Base-by-base conservation (phyloP, 2,329 filamentous ascomycete genomes). In the Neofusicoccum ribis region DNA sequence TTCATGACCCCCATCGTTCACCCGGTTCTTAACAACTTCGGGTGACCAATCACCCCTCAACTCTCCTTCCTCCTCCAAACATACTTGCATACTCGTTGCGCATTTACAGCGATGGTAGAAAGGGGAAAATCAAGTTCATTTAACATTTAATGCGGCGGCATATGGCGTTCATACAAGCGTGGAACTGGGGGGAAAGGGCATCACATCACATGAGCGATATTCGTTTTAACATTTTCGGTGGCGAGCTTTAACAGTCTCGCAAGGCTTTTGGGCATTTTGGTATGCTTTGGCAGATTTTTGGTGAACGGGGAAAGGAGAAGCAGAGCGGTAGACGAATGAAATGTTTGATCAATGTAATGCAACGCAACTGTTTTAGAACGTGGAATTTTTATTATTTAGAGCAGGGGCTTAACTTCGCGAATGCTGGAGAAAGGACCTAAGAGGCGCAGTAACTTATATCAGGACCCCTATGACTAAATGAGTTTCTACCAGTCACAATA, bases 231-330 rank as follows among this genome's bases (percentile, higher is more conserved):
- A 60, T 60, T 8, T 60, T 60, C 43, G 34, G 43, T 36, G 41
- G 56, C 11, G 56, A 49, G 31, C 43, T 60, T 60, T 60, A 60
- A 60, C 56, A 60, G 43, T 39, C 56, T 60, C 56, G 56, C 50
- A 23, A 6, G 14, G 36, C 11, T 51, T 5, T 17, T n/a, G 17
- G 11, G 9, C 37, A 8, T 17, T 44, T 44, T 44, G 37, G 37
- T 3, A 15, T 39, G 11, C 37, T 39, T 31, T 31, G 27, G 27
- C 27, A 31, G 27, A 31, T 31, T 31, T 6, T 31, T 5, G 27
- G 27, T 31, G 27, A 7, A 31, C 6, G 27, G 27, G 27, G 27
- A 31, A 7, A 5, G 27, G 27, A 31, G 27, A 31, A 7, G 27
- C 27, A 31, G 27, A 7, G 27, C 27, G 27, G 27, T 31, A 31